Conservation (phyloP, 2,329 filamentous ascomycete genomes). For the Dactylellina haptotyla region DNA sequence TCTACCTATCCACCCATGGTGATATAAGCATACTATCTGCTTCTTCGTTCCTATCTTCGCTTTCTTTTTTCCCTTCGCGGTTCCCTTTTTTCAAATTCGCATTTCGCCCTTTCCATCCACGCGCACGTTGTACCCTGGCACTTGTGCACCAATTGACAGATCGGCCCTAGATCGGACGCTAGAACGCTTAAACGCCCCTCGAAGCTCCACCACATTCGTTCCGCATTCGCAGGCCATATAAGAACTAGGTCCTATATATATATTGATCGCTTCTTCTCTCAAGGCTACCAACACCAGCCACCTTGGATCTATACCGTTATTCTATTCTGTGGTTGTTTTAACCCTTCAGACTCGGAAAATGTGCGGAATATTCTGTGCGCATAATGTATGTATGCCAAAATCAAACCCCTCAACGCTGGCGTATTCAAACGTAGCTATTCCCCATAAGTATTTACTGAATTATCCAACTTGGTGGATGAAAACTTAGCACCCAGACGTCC, state of each 20-base stretch:
- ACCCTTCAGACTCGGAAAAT: no score
- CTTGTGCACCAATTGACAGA: neutral
- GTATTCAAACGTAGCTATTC: neutral
- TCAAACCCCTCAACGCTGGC: neutral
- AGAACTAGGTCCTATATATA: no score
- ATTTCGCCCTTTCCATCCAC: neutral
- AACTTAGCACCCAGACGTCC: slow-evolving; percentile 85
- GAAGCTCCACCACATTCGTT: neutral
- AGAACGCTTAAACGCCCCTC: neutral
- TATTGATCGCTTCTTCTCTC: no score
- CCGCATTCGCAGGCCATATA: slow-evolving; percentile 19
- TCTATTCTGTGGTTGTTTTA: no score
- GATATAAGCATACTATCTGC: neutral
- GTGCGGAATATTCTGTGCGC: slow-evolving; percentile 53
- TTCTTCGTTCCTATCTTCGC: neutral
- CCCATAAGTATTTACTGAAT: slow-evolving; percentile 17
- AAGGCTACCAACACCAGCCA: neutral
- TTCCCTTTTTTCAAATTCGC: neutral
- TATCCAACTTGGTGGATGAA: no score
- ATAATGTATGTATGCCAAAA: slow-evolving; percentile 18
- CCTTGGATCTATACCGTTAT: neutral
- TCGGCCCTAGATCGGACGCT: slow-evolving; percentile 43
- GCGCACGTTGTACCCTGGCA: neutral
- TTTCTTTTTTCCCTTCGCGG: neutral
- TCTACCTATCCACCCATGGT: neutral